Evolutionary conservation across 345 rosid genomes (phyloP), one percentile per base, ranked within the genome.

Genomic region (Citropsis articulata): DNA sequence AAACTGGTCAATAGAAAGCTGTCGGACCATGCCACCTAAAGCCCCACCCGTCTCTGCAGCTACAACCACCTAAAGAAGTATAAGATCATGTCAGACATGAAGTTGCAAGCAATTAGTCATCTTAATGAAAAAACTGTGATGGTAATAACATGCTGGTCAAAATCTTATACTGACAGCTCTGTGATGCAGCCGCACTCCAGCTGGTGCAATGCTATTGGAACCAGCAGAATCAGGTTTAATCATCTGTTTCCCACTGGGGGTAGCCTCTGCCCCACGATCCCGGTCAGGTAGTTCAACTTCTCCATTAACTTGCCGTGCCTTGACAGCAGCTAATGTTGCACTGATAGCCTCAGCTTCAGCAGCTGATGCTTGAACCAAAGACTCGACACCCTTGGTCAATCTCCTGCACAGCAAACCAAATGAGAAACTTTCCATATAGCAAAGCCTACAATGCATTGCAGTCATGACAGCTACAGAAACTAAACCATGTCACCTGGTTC

Each of bases 31-130:
- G 79, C 99, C 98, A 81, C 98, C 98, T 85, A 96, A 88, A 79
- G 98, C 99, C 78, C 98, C 99, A 78, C 94, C 93, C 30, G 98
- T 90, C 87, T 96, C 98, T 79, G 98, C 94, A 77, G 99, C 97
- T 77, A 96, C 91, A 83, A 96, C 98, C 67, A 96, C 99, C 99
- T 96, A 83, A 75, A 38, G 84, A 42, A 25, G 71, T 76, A 81
- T 28, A 71, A 65, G 69, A 62, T 42, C 59, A 73, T 30, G 75
- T 73, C 74, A 75, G 48, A 66, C 63, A 65, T 7, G 60, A 73
- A 36, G 8, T 42, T n/a, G 36, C 63, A 18, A 35, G 65, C 21
- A 76, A 63, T 31, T 72, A 79, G 31, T 59, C 69, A 80, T 28
- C 68, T n/a, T 76, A 59, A 70, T 63, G 55, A n/a, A 18, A 40